Evolutionary conservation across 1,139 yeast species (phyloP), one percentile per base, ranked within the genome.

Genomic region (Kurtzmaniella quercitrusa): DNA sequence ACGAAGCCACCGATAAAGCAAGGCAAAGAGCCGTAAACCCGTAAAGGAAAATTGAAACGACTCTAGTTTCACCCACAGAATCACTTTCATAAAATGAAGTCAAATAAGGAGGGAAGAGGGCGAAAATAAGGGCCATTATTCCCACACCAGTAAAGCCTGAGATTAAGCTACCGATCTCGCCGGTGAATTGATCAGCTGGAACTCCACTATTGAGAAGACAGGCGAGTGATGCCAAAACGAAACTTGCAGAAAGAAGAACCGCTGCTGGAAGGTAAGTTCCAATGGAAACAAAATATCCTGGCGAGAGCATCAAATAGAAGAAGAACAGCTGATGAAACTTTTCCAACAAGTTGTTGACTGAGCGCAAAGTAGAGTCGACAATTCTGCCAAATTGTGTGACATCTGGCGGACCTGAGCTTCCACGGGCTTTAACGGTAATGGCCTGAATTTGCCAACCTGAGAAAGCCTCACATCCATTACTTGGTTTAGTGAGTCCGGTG

Each of bases 401-500:
- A 64, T 93, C 98, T 39, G 73, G 73, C 3, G 76, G 74, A 1
- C 86, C 87, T 3, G 58, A 56, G 1, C 67, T 68, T 1, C 84
- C 85, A 23, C 63, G 64, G 0, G 95, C 97, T 44, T 76, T 76
- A 34, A 94, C 61, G 1, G 98, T 88, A 30, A 93, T 65, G 0
- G 98, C 85, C 61, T 93, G 98, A 45, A 94, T 87, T 60, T 94
- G 86, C 96, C 96, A 93, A 2, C 98, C 98, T 41, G 95, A 84
- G 59, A 93, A 93, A 11, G 91, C 88, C 58, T 91, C 97, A 51
- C 89, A 82, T 3, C 97, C 96, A 40, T 80, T 73, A 1, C 74
- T 60, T 12, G 71, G 67, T 18, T 63, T 70, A 11, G 67, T 60
- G 18, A 85, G 59, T 1, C 98, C 98, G 0, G 96, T 77, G 9